Evolutionary conservation across 805 yeast genomes (phyloP), one percentile per base, ranked within the genome.

Genomic region (Blastobotrys peoriensis): DNA sequence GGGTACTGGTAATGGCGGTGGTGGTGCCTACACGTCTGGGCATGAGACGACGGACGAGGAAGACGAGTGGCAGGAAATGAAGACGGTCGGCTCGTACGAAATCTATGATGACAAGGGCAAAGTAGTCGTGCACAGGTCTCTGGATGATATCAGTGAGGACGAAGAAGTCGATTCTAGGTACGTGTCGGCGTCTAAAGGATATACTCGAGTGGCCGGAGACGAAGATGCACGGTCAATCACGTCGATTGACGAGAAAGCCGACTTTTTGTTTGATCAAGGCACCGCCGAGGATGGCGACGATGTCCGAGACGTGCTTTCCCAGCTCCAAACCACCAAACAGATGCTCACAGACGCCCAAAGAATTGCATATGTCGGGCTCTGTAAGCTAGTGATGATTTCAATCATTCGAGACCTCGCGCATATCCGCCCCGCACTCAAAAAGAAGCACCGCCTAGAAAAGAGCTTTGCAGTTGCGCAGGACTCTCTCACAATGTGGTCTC

Each of bases 311-410:
- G 76, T 86, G 0, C 64, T 65, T n/a, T 78, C 76, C 38, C 94
- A 89, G 45, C 67, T 93, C 51, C 77, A 78, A 43, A 75, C 91
- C 1, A 93, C 97, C 3, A 86, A 81, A 60, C 76, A 79, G 19
- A 76, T 93, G 77, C 71, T 93, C 13, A 72, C 79, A 5, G 98
- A 87, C 15, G 70, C 83, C 13, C 96, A 93, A 61, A 82, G 86
- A 56, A 82, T 89, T 49, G 98, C 98, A 2, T 93, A 93, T 59
- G 84, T 85, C 4, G 98, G 96, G 0, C 71, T 91, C 6, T 79
- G 83, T 5, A 83, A 85, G 53, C 73, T 93, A 28, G 72, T 83
- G 4, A 74, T 81, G 42, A 85, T 83, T 19, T 85, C 84, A 17
- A 78, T 88, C 83, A 95, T 95, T 16, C 76, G 86, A 0, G 79